Evolutionary conservation across 2,329 filamentous ascomycete genomes (phyloP).

Genomic region (Botrytis byssoidea): DNA sequence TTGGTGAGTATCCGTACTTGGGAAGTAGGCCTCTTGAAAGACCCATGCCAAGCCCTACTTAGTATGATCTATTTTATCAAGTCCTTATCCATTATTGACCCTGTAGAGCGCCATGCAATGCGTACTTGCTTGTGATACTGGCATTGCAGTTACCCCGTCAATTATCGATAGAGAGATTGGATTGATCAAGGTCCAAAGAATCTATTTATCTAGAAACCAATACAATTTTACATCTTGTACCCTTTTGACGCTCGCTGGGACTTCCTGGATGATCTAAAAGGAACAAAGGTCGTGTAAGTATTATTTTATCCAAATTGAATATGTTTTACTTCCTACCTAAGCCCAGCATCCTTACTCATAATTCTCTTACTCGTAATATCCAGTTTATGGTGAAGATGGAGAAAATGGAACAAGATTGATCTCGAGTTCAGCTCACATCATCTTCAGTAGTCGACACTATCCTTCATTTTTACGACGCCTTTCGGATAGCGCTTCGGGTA

Average conservation of each 20-base stretch:
- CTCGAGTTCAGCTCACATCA: conserved; percentile 17
- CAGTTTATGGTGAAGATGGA: background rate
- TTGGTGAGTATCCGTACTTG: background rate
- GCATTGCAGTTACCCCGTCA: background rate
- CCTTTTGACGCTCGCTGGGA: background rate
- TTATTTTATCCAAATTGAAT: background rate
- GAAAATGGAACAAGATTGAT: background rate
- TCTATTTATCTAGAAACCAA: conserved; percentile 7
- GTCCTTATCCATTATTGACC: background rate
- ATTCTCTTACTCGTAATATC: background rate
- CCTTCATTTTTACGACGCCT: conserved; percentile 20
- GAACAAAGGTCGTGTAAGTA: background rate
- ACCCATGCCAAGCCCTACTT: conserved; percentile 2
- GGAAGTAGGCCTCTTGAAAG: background rate
- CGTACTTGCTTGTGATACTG: background rate
- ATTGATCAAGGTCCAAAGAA: conserved; percentile 7
- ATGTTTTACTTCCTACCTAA: background rate
- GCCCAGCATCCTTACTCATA: background rate
- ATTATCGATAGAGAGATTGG: background rate
- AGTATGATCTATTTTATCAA: conserved; percentile 1
- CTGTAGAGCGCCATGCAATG: conserved; percentile 9
- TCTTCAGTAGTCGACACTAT: conserved; percentile 22
- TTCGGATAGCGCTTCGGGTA: conserved; percentile 22
- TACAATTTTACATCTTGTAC: conserved; percentile 1
- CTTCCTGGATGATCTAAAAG: background rate